These are phyloP conservation scores for Epichloe amarillans DNA, from an alignment of 2,329 filamentous ascomycete species.

Conservation along the genomic window DNA sequence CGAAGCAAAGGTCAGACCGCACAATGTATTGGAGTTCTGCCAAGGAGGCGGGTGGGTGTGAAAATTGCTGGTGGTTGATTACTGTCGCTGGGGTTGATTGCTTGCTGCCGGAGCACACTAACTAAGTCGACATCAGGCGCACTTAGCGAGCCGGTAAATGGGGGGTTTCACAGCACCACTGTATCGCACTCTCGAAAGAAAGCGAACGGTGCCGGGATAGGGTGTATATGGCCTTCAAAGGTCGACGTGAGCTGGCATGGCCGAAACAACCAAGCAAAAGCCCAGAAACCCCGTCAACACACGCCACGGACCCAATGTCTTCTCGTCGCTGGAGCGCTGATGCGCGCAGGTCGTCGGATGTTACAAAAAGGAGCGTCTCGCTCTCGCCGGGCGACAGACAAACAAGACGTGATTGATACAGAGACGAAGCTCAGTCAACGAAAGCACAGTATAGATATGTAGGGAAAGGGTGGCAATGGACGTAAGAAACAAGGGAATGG, in stretches of 20 bases:
- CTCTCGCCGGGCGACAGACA: background rate
- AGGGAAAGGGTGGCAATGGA: background rate
- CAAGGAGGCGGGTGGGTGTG: background rate
- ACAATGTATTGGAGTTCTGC: background rate
- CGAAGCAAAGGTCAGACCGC: background rate
- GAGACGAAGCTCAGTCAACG: background rate
- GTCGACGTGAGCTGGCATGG: background rate
- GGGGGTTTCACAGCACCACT: background rate
- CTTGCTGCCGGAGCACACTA: background rate
- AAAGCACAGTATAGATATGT: background rate
- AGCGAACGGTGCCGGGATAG: background rate
- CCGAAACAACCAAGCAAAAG: background rate
- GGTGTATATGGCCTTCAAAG: background rate
- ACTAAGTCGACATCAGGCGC: constrained; percentile 2
- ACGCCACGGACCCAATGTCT: background rate
- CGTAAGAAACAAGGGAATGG: background rate
- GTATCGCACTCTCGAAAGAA: background rate
- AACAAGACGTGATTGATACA: background rate
- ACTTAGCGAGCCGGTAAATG: background rate
- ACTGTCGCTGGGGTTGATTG: background rate
- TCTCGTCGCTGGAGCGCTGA: background rate
- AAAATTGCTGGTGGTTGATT: background rate
- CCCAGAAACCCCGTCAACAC: background rate
- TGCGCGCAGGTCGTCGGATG: background rate
- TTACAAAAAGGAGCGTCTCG: background rate